A percentile compares a stretch with the other conserved stretches of the same genome.
phyloP scores from a whole-genome alignment of 2,329 filamentous ascomycete genomes.

The Aotearoamyces nothofagi region DNA sequence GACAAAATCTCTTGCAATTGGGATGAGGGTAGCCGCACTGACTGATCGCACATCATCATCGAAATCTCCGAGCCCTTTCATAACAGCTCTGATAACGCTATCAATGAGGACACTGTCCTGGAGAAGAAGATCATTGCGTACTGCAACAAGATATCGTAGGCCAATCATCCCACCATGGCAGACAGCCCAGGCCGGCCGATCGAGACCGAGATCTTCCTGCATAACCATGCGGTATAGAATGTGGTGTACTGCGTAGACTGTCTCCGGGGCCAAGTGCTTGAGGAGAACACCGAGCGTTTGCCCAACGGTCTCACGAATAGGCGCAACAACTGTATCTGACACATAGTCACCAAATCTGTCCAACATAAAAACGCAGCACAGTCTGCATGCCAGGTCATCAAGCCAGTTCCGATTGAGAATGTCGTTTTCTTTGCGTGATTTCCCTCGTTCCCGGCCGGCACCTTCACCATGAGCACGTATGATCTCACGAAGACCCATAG shows the following conservation, averaged over 20 bases:
- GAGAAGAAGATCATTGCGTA: constrained; percentile 81
- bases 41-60: constrained; percentile 96
- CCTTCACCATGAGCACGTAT: constrained; percentile 82
- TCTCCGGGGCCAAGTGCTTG: constrained; percentile 63
- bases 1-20: constrained; percentile 91
- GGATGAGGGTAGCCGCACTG: constrained; percentile 91
- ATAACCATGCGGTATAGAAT: constrained; percentile 84
- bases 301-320: constrained; percentile 87
- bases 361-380: constrained; percentile 93
- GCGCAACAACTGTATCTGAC: constrained; percentile 90
- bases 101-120: constrained; percentile 78
- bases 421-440: constrained; percentile 61
- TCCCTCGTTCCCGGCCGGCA: constrained; percentile 63
- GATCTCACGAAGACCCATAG: constrained; percentile 86
- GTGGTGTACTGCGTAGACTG: constrained; percentile 72
- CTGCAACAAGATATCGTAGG: constrained; percentile 83
- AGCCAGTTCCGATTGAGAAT: constrained; percentile 71
- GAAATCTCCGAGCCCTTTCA: constrained; percentile 80
- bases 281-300: constrained; percentile 84
- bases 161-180: constrained; percentile 98
- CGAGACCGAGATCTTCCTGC: constrained; percentile 65
- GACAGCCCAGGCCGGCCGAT: constrained; percentile 74
- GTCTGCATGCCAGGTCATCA: constrained; percentile 84
- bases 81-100: constrained; percentile 80
- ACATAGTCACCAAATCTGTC: constrained; percentile 97